A percentile compares a stretch with the other conserved stretches of the same genome.
Evolutionary conservation across 306 rosid species (phyloP).

Genomic region (Ormosia emarginata): DNA sequence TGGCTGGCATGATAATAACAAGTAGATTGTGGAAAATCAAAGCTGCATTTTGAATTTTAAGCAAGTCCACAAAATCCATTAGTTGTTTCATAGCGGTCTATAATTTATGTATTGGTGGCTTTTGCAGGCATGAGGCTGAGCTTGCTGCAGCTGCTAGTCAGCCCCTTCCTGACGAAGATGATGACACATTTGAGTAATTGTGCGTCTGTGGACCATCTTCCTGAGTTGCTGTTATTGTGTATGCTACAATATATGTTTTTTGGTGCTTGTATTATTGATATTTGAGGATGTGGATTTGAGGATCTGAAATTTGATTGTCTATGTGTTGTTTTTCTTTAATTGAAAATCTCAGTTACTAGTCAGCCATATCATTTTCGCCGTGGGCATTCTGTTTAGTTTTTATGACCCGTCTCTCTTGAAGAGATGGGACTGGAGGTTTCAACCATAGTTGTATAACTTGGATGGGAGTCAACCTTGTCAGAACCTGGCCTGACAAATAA

Average conservation of each 20-base stretch:
- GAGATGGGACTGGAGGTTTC: no score
- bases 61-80: not conserved
- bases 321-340: not conserved
- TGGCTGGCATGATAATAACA: not conserved
- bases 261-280: slow-evolving; percentile 16
- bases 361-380: not conserved
- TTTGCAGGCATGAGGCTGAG: slow-evolving; percentile 72
- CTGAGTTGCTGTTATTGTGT: slow-evolving; percentile 18
- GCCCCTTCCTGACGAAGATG: slow-evolving; percentile 85
- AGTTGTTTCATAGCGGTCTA: not conserved
- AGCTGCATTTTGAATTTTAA: not conserved
- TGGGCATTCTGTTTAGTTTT: not conserved
- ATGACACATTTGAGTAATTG: slow-evolving; percentile 58
- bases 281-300: slow-evolving; percentile 17
- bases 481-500: no score
- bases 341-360: not conserved
- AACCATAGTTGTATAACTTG: not conserved
- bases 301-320: not conserved
- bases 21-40: not conserved
- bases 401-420: not conserved
- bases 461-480: no score
- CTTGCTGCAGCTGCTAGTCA: slow-evolving; percentile 58
- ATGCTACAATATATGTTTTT: slow-evolving; percentile 24
- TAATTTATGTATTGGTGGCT: not conserved
- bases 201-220: not conserved